Base-by-base conservation (phyloP, 345 rosid genomes). In the Gossypioides kirkii region DNA sequence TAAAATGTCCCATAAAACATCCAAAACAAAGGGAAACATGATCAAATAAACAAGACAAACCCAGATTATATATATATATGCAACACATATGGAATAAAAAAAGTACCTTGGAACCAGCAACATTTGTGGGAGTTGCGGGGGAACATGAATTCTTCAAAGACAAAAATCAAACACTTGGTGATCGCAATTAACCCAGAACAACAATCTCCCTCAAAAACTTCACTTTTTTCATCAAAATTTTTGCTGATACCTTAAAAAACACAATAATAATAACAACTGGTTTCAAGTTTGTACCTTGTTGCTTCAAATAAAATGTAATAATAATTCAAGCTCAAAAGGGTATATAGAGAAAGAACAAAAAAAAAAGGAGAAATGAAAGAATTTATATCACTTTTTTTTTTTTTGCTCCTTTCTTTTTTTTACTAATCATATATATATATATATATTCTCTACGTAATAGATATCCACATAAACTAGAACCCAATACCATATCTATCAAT, bases 111-210 rank as follows among this genome's bases (percentile, higher is more conserved):
- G 83, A 86, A 77, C 77, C 86, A 78, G 80, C 52, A 82, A 69
- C 73, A 70, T 70, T 69, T 80, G 89, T 87, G 85, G 80, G 88
- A 72, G 83, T 68, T 82, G 67, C 64, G 77, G 91, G 91, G 87
- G 86, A 80, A 84, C 86, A 86, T 80, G 76, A 77, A 73, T 87
- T 73, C 83, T 32, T 81, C 76, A 76, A 77, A 82, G 67, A 74
- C 83, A 82, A 22, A 77, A 70, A 60, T 46, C 56, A 78, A 73
- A 28, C 59, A 60, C 81, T 79, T 74, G 68, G 78, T 71, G 84
- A 84, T 82, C 90, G 86, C 86, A 81, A 76, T 32, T 32, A 86
- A 73, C 82, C 84, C 81, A 77, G 78, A 75, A 76, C 71, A 72
- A 79, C 80, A 72, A 17, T 49, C 70, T 22, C 7, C 38, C 38